These are phyloP conservation scores for Gastrolobium bilobum DNA, from an alignment of 306 rosid genomes.

Conservation along the genomic window DNA sequence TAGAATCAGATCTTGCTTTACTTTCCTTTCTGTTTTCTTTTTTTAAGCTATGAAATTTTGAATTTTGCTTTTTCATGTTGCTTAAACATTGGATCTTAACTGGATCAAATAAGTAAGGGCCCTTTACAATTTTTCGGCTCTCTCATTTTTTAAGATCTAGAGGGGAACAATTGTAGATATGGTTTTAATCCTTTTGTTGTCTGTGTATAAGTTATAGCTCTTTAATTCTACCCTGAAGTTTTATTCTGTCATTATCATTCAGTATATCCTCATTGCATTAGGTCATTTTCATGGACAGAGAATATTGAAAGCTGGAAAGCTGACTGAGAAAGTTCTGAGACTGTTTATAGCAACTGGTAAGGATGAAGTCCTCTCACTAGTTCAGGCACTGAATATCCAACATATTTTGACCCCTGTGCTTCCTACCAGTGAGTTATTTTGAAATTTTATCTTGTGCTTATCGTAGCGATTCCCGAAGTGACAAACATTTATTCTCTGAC, in stretches of 20 bases:
- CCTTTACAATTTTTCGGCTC: constrained; percentile 12
- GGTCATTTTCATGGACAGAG: constrained; percentile 61
- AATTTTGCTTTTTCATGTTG: constrained; percentile 34
- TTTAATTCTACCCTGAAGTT: constrained; percentile 18
- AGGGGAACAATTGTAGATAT: constrained; percentile 26
- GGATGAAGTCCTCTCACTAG: constrained; percentile 85
- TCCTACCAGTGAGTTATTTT: constrained; percentile 87
- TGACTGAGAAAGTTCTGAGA: constrained; percentile 87
- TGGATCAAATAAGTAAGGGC: constrained; percentile 5
- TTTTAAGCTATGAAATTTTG: constrained; percentile 2
- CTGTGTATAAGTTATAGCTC: constrained; percentile 3
- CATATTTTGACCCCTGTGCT: constrained; percentile 79
- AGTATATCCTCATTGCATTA: constrained; percentile 35
- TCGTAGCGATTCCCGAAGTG: constrained; percentile 18
- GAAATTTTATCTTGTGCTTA: constrained; percentile 23
- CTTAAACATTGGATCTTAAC: constrained; percentile 13
- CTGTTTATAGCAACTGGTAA: constrained; percentile 83
- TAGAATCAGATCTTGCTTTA: neutral
- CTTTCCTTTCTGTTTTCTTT: neutral
- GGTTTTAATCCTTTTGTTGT: constrained; percentile 25
- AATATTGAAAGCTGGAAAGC: constrained; percentile 88
- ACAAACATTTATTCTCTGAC: constrained; percentile 46
- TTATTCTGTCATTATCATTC: constrained; percentile 26
- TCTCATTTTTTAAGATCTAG: neutral
- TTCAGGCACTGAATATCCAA: constrained; percentile 79